Conservation (phyloP, 495 filamentous ascomycete genomes). For the Annulohypoxylon stygium region DNA sequence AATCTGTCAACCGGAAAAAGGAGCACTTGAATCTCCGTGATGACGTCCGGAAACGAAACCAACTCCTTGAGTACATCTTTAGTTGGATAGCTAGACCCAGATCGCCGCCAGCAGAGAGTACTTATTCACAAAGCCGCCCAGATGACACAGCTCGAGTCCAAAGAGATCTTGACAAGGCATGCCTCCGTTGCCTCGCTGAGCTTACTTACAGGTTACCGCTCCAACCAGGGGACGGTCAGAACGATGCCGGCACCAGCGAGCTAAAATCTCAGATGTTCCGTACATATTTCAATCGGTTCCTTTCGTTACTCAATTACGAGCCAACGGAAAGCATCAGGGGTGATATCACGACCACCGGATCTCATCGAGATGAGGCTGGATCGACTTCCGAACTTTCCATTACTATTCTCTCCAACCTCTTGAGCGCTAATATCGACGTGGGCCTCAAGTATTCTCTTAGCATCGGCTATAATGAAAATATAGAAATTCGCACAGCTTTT, state of each 20-base stretch:
- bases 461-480: slow-evolving; percentile 75
- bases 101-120: slow-evolving; percentile 52
- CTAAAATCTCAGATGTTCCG: slow-evolving; percentile 74
- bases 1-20: slow-evolving; percentile 73
- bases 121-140: slow-evolving; percentile 50
- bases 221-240: slow-evolving; percentile 72
- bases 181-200: slow-evolving; percentile 69
- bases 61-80: slow-evolving; percentile 72
- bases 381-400: slow-evolving; percentile 71
- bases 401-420: slow-evolving; percentile 72
- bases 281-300: slow-evolving; percentile 73
- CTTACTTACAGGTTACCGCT: slow-evolving; percentile 74
- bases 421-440: slow-evolving; percentile 77
- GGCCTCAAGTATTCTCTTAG: slow-evolving; percentile 73
- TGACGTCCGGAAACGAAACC: slow-evolving; percentile 73
- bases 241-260: slow-evolving; percentile 72
- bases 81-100: slow-evolving; percentile 72
- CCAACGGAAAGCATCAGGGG: slow-evolving; percentile 57
- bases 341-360: slow-evolving; percentile 43
- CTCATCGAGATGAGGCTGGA: slow-evolving; percentile 59
- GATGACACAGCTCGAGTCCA: slow-evolving; percentile 69
- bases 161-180: slow-evolving; percentile 72
- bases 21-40: slow-evolving; percentile 74
- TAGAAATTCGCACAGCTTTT: slow-evolving; percentile 75
- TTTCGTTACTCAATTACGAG: slow-evolving; percentile 70